Evolutionary conservation across 139 green algal species (phyloP).

Genomic region (Diplosphaera chodatii): DNA sequence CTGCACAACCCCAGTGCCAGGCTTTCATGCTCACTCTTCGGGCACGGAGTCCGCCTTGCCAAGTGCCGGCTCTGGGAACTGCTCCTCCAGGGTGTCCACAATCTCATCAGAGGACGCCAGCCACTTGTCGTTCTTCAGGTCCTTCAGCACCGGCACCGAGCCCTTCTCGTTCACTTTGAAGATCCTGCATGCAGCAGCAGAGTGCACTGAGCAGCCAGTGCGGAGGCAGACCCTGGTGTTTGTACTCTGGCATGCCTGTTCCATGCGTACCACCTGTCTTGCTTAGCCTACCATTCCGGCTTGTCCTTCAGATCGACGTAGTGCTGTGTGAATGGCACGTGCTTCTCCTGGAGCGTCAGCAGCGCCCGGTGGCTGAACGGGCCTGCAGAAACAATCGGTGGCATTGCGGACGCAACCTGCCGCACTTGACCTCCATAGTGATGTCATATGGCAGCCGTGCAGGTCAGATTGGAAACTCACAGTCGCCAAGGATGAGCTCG

Average conservation of each 20-base stretch:
- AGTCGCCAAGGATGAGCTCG: neutral
- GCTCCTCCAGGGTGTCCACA: conserved; percentile 60
- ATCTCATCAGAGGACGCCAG: conserved; percentile 54
- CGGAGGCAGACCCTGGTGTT: too few species aligned
- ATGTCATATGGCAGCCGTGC: too few species aligned
- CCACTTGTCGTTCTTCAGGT: conserved; percentile 42
- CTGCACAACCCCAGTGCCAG: too few species aligned
- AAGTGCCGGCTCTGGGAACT: conserved; percentile 53
- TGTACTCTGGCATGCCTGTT: too few species aligned
- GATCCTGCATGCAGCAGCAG: too few species aligned
- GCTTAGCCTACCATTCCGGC: conserved; percentile 76
- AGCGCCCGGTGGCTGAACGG: conserved; percentile 88
- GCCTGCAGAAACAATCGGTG: too few species aligned
- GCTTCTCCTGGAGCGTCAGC: conserved; percentile 75
- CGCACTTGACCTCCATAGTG: too few species aligned
- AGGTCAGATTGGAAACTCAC: conserved; percentile 1
- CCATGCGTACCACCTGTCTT: too few species aligned
- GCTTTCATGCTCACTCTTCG: conserved; percentile 48
- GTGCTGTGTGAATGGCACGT: conserved; percentile 50
- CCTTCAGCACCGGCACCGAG: conserved; percentile 79
- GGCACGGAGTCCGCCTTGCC: conserved; percentile 26
- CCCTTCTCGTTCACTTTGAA: conserved; percentile 50
- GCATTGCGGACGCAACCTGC: too few species aligned
- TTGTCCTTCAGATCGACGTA: conserved; percentile 81
- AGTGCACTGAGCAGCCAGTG: too few species aligned